Evolutionary conservation across 2,329 filamentous ascomycete species (phyloP).

Genomic region (Pseudocercospora fuligena): DNA sequence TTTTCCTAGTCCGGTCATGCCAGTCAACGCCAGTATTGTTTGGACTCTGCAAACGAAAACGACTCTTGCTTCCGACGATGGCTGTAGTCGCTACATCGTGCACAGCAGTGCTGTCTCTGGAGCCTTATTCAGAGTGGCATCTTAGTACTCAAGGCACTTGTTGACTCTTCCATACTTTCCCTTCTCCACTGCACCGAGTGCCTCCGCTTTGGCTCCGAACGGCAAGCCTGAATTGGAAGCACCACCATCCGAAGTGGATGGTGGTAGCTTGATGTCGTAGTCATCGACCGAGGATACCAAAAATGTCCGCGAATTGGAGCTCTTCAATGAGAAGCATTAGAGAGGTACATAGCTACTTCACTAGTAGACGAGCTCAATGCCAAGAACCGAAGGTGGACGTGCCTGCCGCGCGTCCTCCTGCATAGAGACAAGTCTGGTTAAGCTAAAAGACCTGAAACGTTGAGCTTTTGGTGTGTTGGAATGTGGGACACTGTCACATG

Average conservation of each 20-base stretch:
- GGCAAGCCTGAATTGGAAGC: too few species aligned
- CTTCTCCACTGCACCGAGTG: background rate
- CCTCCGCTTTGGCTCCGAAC: too few species aligned
- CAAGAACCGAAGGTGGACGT: background rate
- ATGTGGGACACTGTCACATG: conserved; percentile 1
- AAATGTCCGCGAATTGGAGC: conserved; percentile 4
- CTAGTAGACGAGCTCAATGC: too few species aligned
- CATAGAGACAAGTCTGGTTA: background rate
- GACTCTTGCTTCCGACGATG: too few species aligned
- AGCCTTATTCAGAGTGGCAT: background rate
- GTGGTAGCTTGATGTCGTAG: background rate
- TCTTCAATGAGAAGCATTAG: background rate
- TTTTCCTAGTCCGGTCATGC: too few species aligned
- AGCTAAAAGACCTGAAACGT: conserved; percentile 9
- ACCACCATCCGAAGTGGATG: too few species aligned
- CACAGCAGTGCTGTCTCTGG: background rate
- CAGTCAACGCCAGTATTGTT: too few species aligned
- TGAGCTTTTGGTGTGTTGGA: background rate
- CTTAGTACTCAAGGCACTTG: background rate
- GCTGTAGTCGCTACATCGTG: background rate
- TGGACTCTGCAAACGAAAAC: too few species aligned
- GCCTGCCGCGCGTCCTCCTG: conserved; percentile 2
- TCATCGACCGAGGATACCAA: background rate
- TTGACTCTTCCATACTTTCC: background rate
- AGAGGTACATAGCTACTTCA: too few species aligned